Percentiles rank a stretch among this genome's conserved stretches.
phyloP scores from a whole-genome alignment of 768 basidiomycete genomes.

The Collybia sp. region DNA sequence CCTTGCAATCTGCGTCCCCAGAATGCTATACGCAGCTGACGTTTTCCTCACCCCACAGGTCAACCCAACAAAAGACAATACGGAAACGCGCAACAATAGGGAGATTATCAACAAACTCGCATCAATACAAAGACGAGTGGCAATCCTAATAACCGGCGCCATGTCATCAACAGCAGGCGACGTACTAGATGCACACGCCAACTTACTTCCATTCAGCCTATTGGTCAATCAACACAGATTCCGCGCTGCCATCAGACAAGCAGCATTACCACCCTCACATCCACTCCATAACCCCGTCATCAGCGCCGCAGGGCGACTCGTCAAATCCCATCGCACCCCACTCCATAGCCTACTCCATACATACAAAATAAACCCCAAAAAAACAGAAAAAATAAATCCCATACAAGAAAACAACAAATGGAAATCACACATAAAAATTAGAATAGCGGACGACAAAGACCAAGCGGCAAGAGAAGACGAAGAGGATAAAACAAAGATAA shows the following conservation, averaged over 20 bases:
- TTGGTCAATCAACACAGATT: not conserved
- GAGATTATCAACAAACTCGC: slow-evolving; percentile 1
- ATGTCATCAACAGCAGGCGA: slow-evolving; percentile 11
- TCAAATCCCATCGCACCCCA: slow-evolving; percentile 4
- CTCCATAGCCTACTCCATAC: slow-evolving; percentile 7
- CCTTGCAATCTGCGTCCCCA: not conserved
- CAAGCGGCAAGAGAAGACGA: not conserved
- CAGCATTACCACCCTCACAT: slow-evolving; percentile 6
- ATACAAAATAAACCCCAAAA: slow-evolving; percentile 4
- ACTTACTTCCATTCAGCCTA: slow-evolving; percentile 9
- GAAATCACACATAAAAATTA: not conserved
- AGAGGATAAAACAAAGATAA: not conserved
- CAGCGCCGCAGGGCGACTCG: not conserved
- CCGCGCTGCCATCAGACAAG: not conserved
- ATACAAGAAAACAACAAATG: not conserved
- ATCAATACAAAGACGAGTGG: slow-evolving; percentile 5
- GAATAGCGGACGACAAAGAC: not conserved
- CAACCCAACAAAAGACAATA: not conserved
- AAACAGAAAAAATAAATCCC: slow-evolving; percentile 4
- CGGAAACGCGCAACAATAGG: not conserved
- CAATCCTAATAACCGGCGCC: slow-evolving; percentile 8
- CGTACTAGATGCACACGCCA: slow-evolving; percentile 11
- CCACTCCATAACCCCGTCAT: slow-evolving; percentile 1
- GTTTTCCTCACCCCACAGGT: not conserved
- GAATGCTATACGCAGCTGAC: not conserved